Conservation (phyloP, 441 rosid genomes). For the Manihot esculenta region DNA sequence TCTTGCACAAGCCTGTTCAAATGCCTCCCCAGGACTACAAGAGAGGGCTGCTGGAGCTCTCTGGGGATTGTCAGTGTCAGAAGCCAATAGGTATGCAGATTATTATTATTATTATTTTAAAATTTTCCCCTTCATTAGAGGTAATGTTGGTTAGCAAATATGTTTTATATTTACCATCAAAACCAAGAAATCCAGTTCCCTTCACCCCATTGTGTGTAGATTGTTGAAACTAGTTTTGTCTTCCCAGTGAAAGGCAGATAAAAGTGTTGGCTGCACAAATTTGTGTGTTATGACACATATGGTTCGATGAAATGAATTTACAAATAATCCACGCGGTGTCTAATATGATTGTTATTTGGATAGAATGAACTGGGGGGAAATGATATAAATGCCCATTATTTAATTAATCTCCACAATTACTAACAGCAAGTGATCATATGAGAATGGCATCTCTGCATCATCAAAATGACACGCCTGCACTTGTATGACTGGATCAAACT, state of each 20-base stretch:
- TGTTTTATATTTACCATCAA: conserved; percentile 12
- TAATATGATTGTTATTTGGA: neutral
- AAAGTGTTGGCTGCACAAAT: neutral
- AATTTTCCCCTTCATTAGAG: conserved; percentile 1
- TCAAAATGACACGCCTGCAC: neutral
- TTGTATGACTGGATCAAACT: neutral
- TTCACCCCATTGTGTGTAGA: neutral
- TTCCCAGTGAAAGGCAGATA: neutral
- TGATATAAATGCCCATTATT: neutral
- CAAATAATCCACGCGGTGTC: no score
- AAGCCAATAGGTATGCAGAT: conserved; percentile 73
- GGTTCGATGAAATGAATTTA: neutral
- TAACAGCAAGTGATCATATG: neutral
- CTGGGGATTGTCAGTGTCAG: conserved; percentile 97
- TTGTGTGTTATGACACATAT: neutral
- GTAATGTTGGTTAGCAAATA: conserved; percentile 3
- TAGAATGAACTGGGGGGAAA: neutral
- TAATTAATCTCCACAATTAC: neutral
- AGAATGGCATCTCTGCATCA: neutral
- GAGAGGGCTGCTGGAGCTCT: conserved; percentile 99
- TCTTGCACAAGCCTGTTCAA: conserved; percentile 84
- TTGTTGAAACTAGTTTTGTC: conserved; percentile 3
- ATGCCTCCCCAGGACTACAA: conserved; percentile 95
- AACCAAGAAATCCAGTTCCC: neutral
- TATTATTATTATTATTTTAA: no score